Conservation (phyloP, 805 yeast species). For the Hanseniaspora thailandica region DNA sequence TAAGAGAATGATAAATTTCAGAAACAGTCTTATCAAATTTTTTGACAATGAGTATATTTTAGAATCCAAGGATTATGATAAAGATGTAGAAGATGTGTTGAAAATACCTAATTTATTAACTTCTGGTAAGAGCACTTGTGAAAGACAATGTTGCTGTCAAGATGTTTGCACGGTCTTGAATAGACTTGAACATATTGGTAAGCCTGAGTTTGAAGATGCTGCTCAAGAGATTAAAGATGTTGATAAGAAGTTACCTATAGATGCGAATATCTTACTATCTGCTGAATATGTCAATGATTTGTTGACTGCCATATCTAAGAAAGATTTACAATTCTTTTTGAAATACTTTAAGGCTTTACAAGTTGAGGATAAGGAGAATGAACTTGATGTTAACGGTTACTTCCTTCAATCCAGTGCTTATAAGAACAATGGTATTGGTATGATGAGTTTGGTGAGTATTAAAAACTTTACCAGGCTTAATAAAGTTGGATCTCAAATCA, state of each 20-base stretch:
- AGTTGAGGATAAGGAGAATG: conserved; percentile 47
- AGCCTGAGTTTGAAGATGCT: conserved; percentile 43
- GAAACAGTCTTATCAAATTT: conserved; percentile 58
- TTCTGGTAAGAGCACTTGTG: conserved; percentile 13
- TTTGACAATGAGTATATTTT: conserved; percentile 29
- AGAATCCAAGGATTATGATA: conserved; percentile 25
- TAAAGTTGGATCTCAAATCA: conserved; percentile 37
- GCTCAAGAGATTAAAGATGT: conserved; percentile 13
- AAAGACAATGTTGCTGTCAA: conserved; percentile 12
- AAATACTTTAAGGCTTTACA: conserved; percentile 61
- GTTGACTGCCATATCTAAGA: conserved; percentile 23
- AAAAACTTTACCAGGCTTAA: conserved; percentile 39
- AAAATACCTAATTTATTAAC: conserved; percentile 5
- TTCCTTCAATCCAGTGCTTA: not conserved
- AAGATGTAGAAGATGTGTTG: conserved; percentile 9
- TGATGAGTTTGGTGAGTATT: conserved; percentile 21
- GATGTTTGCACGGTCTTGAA: conserved; percentile 18
- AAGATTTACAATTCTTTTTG: conserved; percentile 43
- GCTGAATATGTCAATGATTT: conserved; percentile 32
- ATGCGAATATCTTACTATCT: conserved; percentile 29
- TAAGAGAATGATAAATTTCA: conserved; percentile 52
- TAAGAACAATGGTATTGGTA: conserved; percentile 7
- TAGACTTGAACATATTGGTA: conserved; percentile 49
- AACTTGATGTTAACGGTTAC: conserved; percentile 6
- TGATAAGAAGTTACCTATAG: conserved; percentile 21